phyloP scores from a whole-genome alignment of 495 filamentous ascomycete genomes.

The Aspergillus saccharolyticus region DNA sequence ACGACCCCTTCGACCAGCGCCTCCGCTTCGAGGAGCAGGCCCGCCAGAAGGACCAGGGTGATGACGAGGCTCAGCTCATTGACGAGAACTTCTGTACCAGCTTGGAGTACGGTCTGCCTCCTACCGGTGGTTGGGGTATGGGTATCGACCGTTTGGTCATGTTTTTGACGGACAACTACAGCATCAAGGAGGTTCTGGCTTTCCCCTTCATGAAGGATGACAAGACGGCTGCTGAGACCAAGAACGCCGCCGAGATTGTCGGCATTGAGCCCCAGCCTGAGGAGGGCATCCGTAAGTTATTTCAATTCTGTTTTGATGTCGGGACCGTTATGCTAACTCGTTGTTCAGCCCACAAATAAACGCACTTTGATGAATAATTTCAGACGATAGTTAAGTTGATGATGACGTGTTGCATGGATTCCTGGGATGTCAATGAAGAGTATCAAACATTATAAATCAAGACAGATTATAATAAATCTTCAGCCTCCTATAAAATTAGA shows the following conservation, averaged over 20 bases:
- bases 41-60: constrained; percentile 89
- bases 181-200: constrained; percentile 90
- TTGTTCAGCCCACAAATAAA: constrained; percentile 5
- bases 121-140: constrained; percentile 95
- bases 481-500: background rate
- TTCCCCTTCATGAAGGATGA: constrained; percentile 87
- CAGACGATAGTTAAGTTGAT: constrained; percentile 7
- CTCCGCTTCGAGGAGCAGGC: constrained; percentile 96
- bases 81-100: constrained; percentile 89
- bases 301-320: constrained; percentile 13
- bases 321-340: background rate
- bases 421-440: constrained; percentile 13
- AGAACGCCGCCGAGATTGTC: constrained; percentile 61
- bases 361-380: background rate
- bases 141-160: constrained; percentile 95
- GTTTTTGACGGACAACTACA: constrained; percentile 95
- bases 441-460: constrained; percentile 8
- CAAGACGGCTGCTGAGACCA: constrained; percentile 40
- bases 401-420: constrained; percentile 12
- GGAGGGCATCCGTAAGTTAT: constrained; percentile 63
- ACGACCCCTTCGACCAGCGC: constrained; percentile 92
- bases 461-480: background rate
- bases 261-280: constrained; percentile 58
- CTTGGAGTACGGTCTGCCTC: constrained; percentile 83
- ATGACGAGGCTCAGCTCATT: constrained; percentile 92